Base-by-base conservation (phyloP, 352 stramenopile genomes). In the Chrysophaeum taylorii region DNA sequence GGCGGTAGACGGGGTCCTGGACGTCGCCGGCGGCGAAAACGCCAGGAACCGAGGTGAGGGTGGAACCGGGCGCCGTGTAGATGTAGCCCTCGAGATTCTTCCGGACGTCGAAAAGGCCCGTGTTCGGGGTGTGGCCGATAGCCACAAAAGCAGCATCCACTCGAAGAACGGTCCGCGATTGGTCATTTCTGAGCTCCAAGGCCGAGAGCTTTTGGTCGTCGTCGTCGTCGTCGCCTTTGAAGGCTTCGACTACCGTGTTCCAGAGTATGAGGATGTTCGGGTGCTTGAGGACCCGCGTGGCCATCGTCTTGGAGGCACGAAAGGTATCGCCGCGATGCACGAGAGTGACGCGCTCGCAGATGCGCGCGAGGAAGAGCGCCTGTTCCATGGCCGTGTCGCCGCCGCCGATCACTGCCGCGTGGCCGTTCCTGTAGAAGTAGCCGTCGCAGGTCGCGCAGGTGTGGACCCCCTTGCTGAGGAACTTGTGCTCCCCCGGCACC, bases 371-470 rank as follows among this genome's bases (percentile, higher is more conserved):
- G 36, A 84, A 64, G 31, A 76, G 73, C 18, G 80, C 74, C 15
- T 81, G 78, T 50, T 85, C 80, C 63, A 84, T 77, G 36, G 80
- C 80, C 48, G 80, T 77, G 73, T 85, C 80, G 27, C 80, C 80
- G 50, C 80, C 80, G 57, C 80, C 80, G 54, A 85, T 71, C 1
- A 85, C 80, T 2, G 70, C 68, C 29, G 82, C 75, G 43, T 38
- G 63, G 45, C 79, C 76, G 43, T 80, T 60, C 1, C 61, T 29
- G 54, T 75, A 72, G 38, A 61, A 25, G 33, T 70, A 70, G 43
- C 76, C 80, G 76, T 89, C 83, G 70, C 83, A 89, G 64, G 84
- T 80, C n/a, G 82, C 83, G 70, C 83, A 89, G 53, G 74, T 80
- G 57, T 84, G 80, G 27, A 89, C 61, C 2, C 75, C 78, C 53